Base-by-base conservation (phyloP, 139 green algal species). In the Asterochloris erici region DNA sequence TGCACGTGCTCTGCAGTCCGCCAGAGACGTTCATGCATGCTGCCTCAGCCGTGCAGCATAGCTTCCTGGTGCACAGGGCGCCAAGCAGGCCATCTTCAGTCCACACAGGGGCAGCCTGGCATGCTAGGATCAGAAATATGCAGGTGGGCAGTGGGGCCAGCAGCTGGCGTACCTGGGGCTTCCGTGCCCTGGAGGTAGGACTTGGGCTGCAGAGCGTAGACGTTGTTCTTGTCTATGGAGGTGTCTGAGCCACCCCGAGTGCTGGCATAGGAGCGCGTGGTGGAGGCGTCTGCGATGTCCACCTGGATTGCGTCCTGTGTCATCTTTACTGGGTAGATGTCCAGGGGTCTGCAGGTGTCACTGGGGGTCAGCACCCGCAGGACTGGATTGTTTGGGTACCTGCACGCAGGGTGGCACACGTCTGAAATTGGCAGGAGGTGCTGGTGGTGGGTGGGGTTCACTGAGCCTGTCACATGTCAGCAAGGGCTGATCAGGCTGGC, bases 191-290 rank as follows among this genome's bases (percentile, higher is more conserved):
- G 93, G 68, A 97, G 90, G 89, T 98, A 98, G n/a, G 94, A 85
- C 13, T 84, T 92, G 60, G 94, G 94, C 88, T 98, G 88, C 64
- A 93, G n/a, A 0, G 86, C 91, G 83, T 95, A 98, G 54, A 98
- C 94, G 85, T 99, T 98, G 91, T 99, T 98, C 87, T 93, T 93
- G 85, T 98, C 96, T 23, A 96, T 81, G 12, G 92, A 97, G 26
- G 95, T 97, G 81, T 94, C 92, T 21, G 93, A 90, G 47, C 91
- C 91, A 68, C 91, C 92, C 10, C 84, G 86, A 16, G 82, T 79
- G 85, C n/a, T 81, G n/a, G 29, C 15, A 79, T 73, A 84, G 13
- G 73, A 62, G 10, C 54, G 38, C 26, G 54, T 83, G 63, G 54
- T 86, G 73, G 79, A 64, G 28, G 87, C 77, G 21, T 29, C 70